Evolutionary conservation across 129 eudicot species (phyloP).

Genomic region (Smallanthus sonchifolius): DNA sequence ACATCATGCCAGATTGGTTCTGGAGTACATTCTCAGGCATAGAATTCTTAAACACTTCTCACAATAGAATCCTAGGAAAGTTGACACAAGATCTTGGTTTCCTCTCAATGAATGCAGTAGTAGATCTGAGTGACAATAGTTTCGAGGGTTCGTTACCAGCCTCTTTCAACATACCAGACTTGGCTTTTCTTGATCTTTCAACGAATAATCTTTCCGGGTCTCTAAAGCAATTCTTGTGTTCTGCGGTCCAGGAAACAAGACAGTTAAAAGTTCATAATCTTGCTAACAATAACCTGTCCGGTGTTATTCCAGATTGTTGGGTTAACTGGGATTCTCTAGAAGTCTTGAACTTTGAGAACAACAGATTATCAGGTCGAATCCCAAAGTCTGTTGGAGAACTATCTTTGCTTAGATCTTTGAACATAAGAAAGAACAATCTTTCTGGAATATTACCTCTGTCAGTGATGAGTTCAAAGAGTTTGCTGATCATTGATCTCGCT

Average conservation of each 20-base stretch:
- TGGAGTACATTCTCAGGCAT: conserved; percentile 28
- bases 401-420: conserved; percentile 9
- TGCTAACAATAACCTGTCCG: conserved; percentile 11
- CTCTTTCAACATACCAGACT: conserved; percentile 14
- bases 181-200: conserved; percentile 21
- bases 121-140: conserved; percentile 33
- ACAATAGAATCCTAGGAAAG: conserved; percentile 34
- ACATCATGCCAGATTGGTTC: conserved; percentile 31
- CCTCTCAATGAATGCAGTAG: background rate
- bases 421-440: conserved; percentile 25
- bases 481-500: conserved; percentile 30
- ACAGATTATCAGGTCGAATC: conserved; percentile 27
- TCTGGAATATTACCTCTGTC: conserved; percentile 29
- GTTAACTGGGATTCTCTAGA: background rate
- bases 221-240: conserved; percentile 15
- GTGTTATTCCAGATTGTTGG: conserved; percentile 22
- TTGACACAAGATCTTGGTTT: conserved; percentile 3
- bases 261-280: conserved; percentile 22
- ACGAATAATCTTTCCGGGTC: conserved; percentile 29
- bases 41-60: conserved; percentile 21
- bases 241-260: background rate
- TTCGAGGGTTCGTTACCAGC: conserved; percentile 27
- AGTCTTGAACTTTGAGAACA: conserved; percentile 19
- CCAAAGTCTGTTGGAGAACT: conserved; percentile 25
- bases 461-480: conserved; percentile 8